Base-by-base conservation (phyloP, 192 early-diverging fungal genomes). In the Umbelopsis vinacea region DNA sequence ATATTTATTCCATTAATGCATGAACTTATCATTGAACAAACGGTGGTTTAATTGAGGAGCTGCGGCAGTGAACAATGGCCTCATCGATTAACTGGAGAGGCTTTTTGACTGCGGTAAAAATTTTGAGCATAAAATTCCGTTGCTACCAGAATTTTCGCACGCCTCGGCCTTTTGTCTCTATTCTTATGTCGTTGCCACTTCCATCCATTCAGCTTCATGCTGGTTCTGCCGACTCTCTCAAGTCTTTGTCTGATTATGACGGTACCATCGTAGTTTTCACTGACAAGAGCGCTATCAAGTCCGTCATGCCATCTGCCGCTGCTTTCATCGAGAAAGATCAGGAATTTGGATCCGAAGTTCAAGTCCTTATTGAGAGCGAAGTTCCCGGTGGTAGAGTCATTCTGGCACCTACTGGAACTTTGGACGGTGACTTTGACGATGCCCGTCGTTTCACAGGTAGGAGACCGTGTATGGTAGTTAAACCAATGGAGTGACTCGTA, bases 401-500 rank as follows among this genome's bases (percentile, higher is more conserved):
- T 17, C 72, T 93, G n/a, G 87, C 88, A 7, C 93, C 94, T n/a
- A 92, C 88, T 33, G 93, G 91, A 29, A 85, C 88, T 14, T 73
- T 93, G 6, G 71, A 79, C 67, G 87, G 87, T 67, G 94, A 95
- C 76, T 86, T 89, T 26, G 94, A 95, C 75, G 94, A 95, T 80
- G 91, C 91, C 50, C 87, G 94, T 74, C 88, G 91, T 70, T 90
- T 89, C 67, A 71, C 69, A 60, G 81, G 83, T 82, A 74, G 76
- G 57, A 46, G 12, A 40, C 3, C 22, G 5, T 0, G 6, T 35
- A 22, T 67, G 7, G n/a, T 6, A 21, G 10, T 7, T 8, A 67
- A 29, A 29, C 29, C 29, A 22, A 6, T 43, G 19, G 38, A 11
- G 45, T 29, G 35, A 33, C 10, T 37, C 55, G n/a, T 10, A 60